These are phyloP conservation scores for Erodium chrysanthum DNA, from an alignment of 441 rosid species.

Conservation along the genomic window DNA sequence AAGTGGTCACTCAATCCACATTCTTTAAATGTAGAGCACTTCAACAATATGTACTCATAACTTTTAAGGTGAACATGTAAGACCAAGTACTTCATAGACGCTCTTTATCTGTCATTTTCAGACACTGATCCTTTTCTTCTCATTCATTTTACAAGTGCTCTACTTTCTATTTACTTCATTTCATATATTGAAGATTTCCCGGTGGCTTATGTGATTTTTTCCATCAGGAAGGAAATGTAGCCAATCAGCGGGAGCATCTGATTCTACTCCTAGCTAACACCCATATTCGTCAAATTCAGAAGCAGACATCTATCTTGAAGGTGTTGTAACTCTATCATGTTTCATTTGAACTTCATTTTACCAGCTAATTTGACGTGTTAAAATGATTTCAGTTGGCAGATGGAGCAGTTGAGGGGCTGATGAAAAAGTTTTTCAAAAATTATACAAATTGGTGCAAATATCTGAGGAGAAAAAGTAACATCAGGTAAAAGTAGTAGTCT, in stretches of 20 bases:
- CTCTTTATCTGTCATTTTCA: neutral
- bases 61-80: conserved; percentile 8
- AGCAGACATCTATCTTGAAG: conserved; percentile 43
- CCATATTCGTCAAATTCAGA: conserved; percentile 48
- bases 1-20: too few relatives aligned
- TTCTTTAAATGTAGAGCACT: too few relatives aligned
- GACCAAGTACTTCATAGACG: neutral
- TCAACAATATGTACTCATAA: conserved; percentile 7
- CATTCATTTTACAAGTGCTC: neutral
- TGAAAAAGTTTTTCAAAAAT: conserved; percentile 81
- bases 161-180: neutral
- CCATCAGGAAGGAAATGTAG: conserved; percentile 70
- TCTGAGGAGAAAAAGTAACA: conserved; percentile 64
- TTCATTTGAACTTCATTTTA: conserved; percentile 1
- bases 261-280: conserved; percentile 74
- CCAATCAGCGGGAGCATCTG: conserved; percentile 93
- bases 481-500: conserved; percentile 40
- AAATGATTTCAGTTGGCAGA: conserved; percentile 47
- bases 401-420: conserved; percentile 66
- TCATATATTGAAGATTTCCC: conserved; percentile 8
- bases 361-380: conserved; percentile 18
- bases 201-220: conserved; percentile 13
- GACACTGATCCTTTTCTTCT: neutral
- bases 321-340: conserved; percentile 27
- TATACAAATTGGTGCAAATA: conserved; percentile 90